Base-by-base conservation (phyloP, 2,329 filamentous ascomycete species). In the Botryotinia globosa region DNA sequence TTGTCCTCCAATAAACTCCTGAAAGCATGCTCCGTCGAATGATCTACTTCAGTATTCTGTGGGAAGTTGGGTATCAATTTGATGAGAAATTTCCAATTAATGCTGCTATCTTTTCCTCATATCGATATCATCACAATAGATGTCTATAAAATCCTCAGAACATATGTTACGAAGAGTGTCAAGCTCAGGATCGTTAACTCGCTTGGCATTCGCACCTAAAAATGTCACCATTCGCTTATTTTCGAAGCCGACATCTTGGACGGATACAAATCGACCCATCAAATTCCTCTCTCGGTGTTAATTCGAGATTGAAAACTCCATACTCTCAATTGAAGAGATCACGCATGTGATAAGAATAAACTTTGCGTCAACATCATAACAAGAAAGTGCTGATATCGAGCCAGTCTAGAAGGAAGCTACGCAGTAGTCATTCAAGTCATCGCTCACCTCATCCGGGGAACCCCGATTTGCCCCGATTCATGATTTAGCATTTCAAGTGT, bases 311-410 rank as follows among this genome's bases (percentile, higher is more conserved):
- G 9, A 59, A 59, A 12, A 10, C 9, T 6, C 2, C 12, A 14
- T 14, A 6, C 10, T 51, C 48, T 25, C 45, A 25, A 25, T 4
- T 5, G 22, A 25, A 10, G 14, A n/a, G 4, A n/a, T n/a, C 10
- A n/a, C 25, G 2, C 12, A 54, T n/a, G 5, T 54, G 48, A 51
- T n/a, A n/a, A 51, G 3, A n/a, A n/a, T n/a, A 51, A 2, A 51
- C 25, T n/a, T 16, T n/a, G 0, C 3, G 1, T 51, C 48, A 51
- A 14, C 12, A n/a, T 16, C 1, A 16, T 6, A n/a, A n/a, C 3
- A 12, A 4, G 10, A 51, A 16, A 51, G 25, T 5, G 12, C 25
- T 14, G 14, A 7, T 16, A 6, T n/a, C n/a, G 2, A n/a, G n/a
- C 20, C 12, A n/a, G 5, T n/a, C 25, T 25, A 51, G 25, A n/a